Evolutionary conservation across 345 rosid species (phyloP).

Genomic region (Hibiscus trionum): DNA sequence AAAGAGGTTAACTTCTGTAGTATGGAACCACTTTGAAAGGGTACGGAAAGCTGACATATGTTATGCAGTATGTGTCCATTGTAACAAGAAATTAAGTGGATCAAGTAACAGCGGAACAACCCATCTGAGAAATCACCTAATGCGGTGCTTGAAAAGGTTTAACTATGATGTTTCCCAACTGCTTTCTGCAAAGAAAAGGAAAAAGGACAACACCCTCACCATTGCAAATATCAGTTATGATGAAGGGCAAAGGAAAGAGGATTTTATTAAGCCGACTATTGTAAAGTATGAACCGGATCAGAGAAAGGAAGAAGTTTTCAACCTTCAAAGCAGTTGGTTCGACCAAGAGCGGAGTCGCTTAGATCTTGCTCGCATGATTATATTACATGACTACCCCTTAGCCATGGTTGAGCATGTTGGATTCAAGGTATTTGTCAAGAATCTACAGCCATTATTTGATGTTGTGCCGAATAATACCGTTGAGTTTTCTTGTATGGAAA

Average conservation of each 20-base stretch:
- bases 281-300: background rate
- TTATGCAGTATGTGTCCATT: background rate
- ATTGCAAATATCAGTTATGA: conserved; percentile 28
- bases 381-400: conserved; percentile 4
- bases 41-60: conserved; percentile 2
- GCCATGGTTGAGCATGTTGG: conserved; percentile 6
- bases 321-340: background rate
- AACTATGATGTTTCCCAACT: background rate
- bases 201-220: background rate
- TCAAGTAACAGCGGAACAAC: background rate
- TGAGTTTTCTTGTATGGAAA: background rate
- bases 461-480: background rate
- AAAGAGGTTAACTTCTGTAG: conserved; percentile 83
- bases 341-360: background rate
- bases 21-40: conserved; percentile 65
- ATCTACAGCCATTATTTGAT: conserved; percentile 2
- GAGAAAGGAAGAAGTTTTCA: background rate
- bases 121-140: conserved; percentile 8
- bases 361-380: background rate
- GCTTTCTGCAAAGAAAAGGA: background rate
- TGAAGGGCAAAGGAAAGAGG: conserved; percentile 70
- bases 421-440: conserved; percentile 5
- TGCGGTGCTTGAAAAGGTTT: background rate
- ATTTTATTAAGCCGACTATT: conserved; percentile 38
- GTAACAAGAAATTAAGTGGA: conserved; percentile 5